Percentiles rank a stretch among this genome's conserved stretches.
phyloP scores from a whole-genome alignment of 768 basidiomycete genomes.

The Suillus discolor region DNA sequence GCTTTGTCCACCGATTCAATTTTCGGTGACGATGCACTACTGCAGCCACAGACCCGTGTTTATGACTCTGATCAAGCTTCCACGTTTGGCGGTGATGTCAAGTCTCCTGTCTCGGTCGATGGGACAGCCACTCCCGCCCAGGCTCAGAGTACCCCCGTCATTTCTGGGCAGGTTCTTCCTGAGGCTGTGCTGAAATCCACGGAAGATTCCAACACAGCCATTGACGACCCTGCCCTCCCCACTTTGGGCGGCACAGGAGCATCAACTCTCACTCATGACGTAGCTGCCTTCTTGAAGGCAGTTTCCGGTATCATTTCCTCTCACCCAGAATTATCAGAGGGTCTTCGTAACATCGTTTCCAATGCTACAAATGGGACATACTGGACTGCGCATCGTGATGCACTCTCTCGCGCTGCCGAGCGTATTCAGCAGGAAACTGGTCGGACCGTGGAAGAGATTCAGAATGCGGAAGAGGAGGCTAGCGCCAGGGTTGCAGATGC shows the following conservation, averaged over 20 bases:
- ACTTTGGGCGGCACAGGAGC: constrained; percentile 38
- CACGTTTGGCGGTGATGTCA: constrained; percentile 23
- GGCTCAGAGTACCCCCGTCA: constrained; percentile 45
- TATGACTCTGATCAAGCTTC: constrained; percentile 36
- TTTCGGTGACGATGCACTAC: constrained; percentile 41
- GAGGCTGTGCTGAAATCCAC: constrained; percentile 13
- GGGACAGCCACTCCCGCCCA: constrained; percentile 34
- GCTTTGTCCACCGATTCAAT: constrained; percentile 46
- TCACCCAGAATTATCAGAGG: constrained; percentile 75
- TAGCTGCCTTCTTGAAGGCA: constrained; percentile 60
- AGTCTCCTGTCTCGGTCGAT: constrained; percentile 18
- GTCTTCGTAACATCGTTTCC: constrained; percentile 60
- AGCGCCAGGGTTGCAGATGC: constrained; percentile 63
- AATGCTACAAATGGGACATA: constrained; percentile 69
- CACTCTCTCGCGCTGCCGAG: constrained; percentile 59
- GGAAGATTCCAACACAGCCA: constrained; percentile 17
- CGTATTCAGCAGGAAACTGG: constrained; percentile 45
- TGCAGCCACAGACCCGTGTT: constrained; percentile 67
- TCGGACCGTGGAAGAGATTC: constrained; percentile 45
- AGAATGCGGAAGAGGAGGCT: constrained; percentile 66
- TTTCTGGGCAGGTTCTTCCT: constrained; percentile 25
- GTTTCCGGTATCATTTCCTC: constrained; percentile 56
- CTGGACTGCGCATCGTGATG: constrained; percentile 65
- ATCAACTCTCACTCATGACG: constrained; percentile 61
- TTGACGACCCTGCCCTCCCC: constrained; percentile 54